These are phyloP conservation scores for Sindora glabra DNA, from an alignment of 306 rosid species.

Conservation along the genomic window DNA sequence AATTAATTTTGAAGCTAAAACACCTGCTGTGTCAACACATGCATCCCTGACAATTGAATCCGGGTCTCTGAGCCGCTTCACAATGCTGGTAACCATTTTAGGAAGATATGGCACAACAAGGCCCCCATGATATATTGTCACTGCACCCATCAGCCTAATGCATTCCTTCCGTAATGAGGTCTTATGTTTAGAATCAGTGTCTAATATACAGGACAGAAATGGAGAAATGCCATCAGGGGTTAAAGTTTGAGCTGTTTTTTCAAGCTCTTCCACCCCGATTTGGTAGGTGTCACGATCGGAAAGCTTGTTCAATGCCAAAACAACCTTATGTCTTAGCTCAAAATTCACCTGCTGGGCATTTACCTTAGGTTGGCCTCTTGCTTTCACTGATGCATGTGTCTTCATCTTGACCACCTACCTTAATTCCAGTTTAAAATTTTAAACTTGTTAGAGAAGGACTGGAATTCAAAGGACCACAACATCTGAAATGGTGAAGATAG, in stretches of 20 bases:
- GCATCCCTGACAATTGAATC: conserved; percentile 70
- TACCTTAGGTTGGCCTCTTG: conserved; percentile 26
- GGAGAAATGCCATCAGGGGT: conserved; percentile 51
- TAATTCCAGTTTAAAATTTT: no score
- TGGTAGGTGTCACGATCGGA: conserved; percentile 78
- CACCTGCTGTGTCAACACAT: conserved; percentile 46
- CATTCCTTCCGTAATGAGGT: conserved; percentile 53
- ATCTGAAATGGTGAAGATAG: no score
- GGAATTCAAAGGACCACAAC: no score
- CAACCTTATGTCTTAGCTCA: conserved; percentile 56
- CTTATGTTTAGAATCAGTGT: conserved; percentile 62
- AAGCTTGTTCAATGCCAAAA: conserved; percentile 56
- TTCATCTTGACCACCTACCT: conserved; percentile 36
- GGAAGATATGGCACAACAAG: conserved; percentile 48
- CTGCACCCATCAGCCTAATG: conserved; percentile 41
- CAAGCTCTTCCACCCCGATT: conserved; percentile 57
- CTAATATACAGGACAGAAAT: conserved; percentile 59
- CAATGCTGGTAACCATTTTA: conserved; percentile 52
- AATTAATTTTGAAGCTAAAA: conserved; percentile 37
- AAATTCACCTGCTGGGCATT: conserved; percentile 32
- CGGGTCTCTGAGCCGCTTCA: conserved; percentile 60
- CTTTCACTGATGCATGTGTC: conserved; percentile 21
- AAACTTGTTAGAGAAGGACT: no score
- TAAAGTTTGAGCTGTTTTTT: conserved; percentile 36
- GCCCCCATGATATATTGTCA: conserved; percentile 27